phyloP scores from a whole-genome alignment of 805 yeast species.

The Cyberlindnera americana region DNA sequence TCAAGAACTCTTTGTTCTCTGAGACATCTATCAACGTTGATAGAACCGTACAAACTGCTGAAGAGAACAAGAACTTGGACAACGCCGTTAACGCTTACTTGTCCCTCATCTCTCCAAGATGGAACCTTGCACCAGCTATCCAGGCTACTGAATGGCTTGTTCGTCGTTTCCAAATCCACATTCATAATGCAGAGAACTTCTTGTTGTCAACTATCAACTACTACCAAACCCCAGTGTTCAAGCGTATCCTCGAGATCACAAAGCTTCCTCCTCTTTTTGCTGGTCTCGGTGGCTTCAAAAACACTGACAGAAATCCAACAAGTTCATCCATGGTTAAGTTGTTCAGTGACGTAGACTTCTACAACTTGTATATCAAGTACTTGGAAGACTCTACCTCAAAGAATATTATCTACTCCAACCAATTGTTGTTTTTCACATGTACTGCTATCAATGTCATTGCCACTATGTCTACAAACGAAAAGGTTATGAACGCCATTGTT shows the following conservation, averaged over 20 bases:
- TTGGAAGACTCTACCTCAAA: constrained; percentile 41
- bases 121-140: constrained; percentile 70
- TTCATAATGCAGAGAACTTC: constrained; percentile 71
- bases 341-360: constrained; percentile 66
- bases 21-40: constrained; percentile 78
- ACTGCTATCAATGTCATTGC: constrained; percentile 67
- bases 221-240: constrained; percentile 68
- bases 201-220: constrained; percentile 78
- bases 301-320: constrained; percentile 60
- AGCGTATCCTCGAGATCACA: constrained; percentile 71
- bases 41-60: constrained; percentile 76
- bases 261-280: constrained; percentile 74
- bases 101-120: constrained; percentile 68
- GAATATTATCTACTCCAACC: constrained; percentile 59
- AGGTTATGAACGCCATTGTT: constrained; percentile 44
- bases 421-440: constrained; percentile 77
- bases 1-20: constrained; percentile 71
- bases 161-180: constrained; percentile 82
- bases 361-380: constrained; percentile 61
- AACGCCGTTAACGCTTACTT: constrained; percentile 73
- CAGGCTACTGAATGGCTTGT: constrained; percentile 93
- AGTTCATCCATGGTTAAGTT: constrained; percentile 65
- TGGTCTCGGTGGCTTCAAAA: constrained; percentile 68
- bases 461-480: constrained; percentile 39
- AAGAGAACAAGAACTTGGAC: constrained; percentile 71